Conservation (phyloP, 176 grass and related monocot species). For the Phyllostachys edulis region DNA sequence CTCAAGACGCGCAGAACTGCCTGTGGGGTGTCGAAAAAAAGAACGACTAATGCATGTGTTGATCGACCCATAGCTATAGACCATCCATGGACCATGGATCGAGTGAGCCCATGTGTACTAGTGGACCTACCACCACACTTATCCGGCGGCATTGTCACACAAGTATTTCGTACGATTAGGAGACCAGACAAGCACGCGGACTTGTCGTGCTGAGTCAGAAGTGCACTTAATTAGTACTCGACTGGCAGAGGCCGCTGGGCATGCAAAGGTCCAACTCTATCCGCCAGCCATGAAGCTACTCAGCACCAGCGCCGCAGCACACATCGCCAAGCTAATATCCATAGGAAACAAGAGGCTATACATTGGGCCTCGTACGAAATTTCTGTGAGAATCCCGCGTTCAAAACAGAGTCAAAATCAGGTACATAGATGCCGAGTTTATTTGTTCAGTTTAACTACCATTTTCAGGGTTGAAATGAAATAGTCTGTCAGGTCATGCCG, state of each 20-base stretch:
- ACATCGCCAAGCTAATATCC: background rate
- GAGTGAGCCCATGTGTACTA: background rate
- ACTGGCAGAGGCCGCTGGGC: background rate
- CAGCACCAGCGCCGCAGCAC: background rate
- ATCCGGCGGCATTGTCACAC: background rate
- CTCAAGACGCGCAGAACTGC: too few relatives aligned
- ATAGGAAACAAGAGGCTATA: background rate
- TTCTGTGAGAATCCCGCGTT: too few relatives aligned
- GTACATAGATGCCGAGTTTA: background rate
- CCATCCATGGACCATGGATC: background rate
- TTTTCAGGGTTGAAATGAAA: background rate
- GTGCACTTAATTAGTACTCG: background rate
- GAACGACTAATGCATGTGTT: background rate
- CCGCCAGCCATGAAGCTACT: conserved; percentile 29
- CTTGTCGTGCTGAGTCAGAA: background rate
- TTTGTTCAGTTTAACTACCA: background rate
- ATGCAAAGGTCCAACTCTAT: background rate
- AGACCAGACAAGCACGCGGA: background rate
- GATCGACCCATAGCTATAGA: background rate
- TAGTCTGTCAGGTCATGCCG: background rate
- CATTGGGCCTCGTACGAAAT: too few relatives aligned
- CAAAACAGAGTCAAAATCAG: too few relatives aligned
- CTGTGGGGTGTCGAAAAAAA: too few relatives aligned
- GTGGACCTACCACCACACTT: background rate
- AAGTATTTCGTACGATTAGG: background rate